Evolutionary conservation across 495 filamentous ascomycete genomes (phyloP), one percentile per base, ranked within the genome.

Genomic region (Staphylotrichum longicolle): DNA sequence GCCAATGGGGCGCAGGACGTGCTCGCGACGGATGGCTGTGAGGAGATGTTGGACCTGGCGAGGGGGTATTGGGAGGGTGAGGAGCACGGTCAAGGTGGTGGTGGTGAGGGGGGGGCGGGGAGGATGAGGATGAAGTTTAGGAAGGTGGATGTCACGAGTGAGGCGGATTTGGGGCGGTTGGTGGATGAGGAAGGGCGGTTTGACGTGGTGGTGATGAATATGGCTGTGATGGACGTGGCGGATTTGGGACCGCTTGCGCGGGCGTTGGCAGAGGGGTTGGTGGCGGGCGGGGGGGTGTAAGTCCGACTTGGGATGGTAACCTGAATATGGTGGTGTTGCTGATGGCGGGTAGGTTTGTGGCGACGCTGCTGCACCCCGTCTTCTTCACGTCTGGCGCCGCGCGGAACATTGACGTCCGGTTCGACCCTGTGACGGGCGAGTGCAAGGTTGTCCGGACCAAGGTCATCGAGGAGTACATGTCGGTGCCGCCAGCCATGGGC

Each of bases 221-320:
- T 79, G 75, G 77, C 77, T 14, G 62, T 78, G 15, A 80, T 79
- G 77, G 77, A 80, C 52, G 54, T 80, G 10, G 60, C 71, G n/a
- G 68, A 63, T 0, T 60, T 79, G 12, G 68, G 70, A 10, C 67
- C 70, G 27, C 63, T 79, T 3, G 77, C 66, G n/a, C 40, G 58
- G 34, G 67, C 70, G 3, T 63, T 80, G 15, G 64, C 71, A 0
- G 60, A 56, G 32, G 62, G 61, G 27, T 62, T 80, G 8, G 61
- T 80, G 46, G 69, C 65, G 30, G 67, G 67, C 34, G 65, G 64
- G n/a, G 77, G 75, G 35, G 66, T 75, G 74, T 78, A 67, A 52
- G 74, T 72, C 5, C 8, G 1, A 10, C n/a, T 32, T 54, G 30
- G 14, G 5, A 7, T 6, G 12, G 33, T 50, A 3, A n/a, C 8